These are phyloP conservation scores for Grosmannia clavigera DNA, from an alignment of 2,329 filamentous ascomycete species.

Conservation along the genomic window DNA sequence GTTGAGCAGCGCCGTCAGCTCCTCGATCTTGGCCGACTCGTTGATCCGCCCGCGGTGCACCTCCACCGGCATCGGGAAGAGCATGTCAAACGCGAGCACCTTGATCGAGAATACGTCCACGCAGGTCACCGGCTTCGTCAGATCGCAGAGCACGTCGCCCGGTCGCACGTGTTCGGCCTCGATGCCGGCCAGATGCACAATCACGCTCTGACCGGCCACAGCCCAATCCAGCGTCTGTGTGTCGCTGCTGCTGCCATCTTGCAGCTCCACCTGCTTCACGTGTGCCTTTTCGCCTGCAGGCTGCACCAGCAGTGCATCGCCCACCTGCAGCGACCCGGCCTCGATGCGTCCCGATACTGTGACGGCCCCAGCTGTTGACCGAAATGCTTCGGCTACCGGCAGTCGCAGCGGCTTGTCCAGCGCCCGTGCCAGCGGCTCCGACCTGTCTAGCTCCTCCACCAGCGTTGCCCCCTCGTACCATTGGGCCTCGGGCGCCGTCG, in stretches of 20 bases:
- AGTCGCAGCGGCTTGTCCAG: slow-evolving; percentile 72
- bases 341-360: slow-evolving; percentile 82
- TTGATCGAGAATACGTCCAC: slow-evolving; percentile 68
- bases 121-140: slow-evolving; percentile 53
- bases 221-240: slow-evolving; percentile 32
- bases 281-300: slow-evolving; percentile 71
- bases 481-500: slow-evolving; percentile 40
- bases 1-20: slow-evolving; percentile 62
- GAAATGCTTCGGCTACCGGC: slow-evolving; percentile 79
- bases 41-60: slow-evolving; percentile 79
- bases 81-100: slow-evolving; percentile 75
- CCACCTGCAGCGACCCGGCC: slow-evolving; percentile 69
- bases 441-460: slow-evolving; percentile 73
- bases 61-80: slow-evolving; percentile 82
- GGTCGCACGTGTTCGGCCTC: slow-evolving; percentile 70
- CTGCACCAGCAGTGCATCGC: slow-evolving; percentile 67
- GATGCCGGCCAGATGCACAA: slow-evolving; percentile 73
- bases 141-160: slow-evolving; percentile 76
- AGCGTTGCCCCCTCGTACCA: slow-evolving; percentile 80
- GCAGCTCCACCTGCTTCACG: slow-evolving; percentile 64
- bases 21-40: slow-evolving; percentile 59
- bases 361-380: slow-evolving; percentile 66
- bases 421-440: slow-evolving; percentile 57
- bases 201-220: slow-evolving; percentile 69
- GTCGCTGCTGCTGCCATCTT: not conserved